Evolutionary conservation across 176 grass and related monocot species (phyloP), one percentile per base, ranked within the genome.

Genomic region (Melocanna baccifera): DNA sequence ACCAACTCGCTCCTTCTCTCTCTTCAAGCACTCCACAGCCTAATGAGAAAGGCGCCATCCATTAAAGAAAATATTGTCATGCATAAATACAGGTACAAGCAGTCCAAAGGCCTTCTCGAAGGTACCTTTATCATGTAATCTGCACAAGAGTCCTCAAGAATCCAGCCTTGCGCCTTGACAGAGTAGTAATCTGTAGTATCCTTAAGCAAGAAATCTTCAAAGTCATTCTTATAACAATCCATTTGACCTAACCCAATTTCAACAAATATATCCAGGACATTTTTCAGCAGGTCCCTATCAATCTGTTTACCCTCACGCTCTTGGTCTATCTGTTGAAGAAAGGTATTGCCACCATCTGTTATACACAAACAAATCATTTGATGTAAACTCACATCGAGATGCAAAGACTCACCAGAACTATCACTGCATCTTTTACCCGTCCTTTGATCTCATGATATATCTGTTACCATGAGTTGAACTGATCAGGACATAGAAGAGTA

Each of bases 41-140:
- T 99, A 86, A 81, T 42, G 30, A 91, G 81, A 78, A 71, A 55
- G n/a, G 71, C 15, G 81, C 77, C 53, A 80, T 32, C 58, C 5
- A 77, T 90, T 41, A 42, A 25, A 67, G 0, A 79, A 75, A 76
- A 76, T 16, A 29, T 4, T 70, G 19, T 1, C 32, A 76, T 75
- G 28, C 7, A 10, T 8, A 61, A 52, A 30, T 46, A 74, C 26
- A 68, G 25, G 67, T 58, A 78, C 39, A 66, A 26, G 23, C 10
- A 63, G 41, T 67, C 45, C 43, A 71, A 78, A 19, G 20, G 57
- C 16, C 15, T 66, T 76, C 61, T 86, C 3, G 6, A 80, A 52
- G 50, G 67, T 90, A 99, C 97, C 90, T 99, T 99, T 42, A 96
- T 89, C 93, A 99, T 92, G 71, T 99, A 96, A 77, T 99, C 93